Base-by-base conservation (phyloP, 176 grass and related monocot species). In the Zea luxurians region DNA sequence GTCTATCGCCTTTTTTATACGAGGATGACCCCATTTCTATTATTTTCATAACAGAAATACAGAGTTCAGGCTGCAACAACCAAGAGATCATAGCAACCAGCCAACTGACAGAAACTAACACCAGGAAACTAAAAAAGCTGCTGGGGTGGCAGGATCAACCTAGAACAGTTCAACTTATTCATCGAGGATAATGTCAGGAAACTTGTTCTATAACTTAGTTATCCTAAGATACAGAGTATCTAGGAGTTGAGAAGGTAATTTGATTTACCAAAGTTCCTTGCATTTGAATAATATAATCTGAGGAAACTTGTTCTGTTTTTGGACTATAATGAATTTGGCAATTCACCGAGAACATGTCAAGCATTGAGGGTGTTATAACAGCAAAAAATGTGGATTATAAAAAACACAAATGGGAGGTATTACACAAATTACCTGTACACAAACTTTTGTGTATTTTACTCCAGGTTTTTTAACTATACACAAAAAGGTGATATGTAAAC, bases 231-330 rank as follows among this genome's bases (percentile, higher is more conserved):
- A 60, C 5, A 8, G 10, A 42, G 12, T 20, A 20, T 57, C 54
- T 57, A 55, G 17, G 54, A 57, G 2, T 57, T 75, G 35, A 70
- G 59, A 73, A 74, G 35, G 18, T 40, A 57, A 75, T 61, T 21
- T 4, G 18, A 68, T 70, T 77, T 11, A 80, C 48, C 67, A 10
- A 80, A 67, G 13, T 50, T 38, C 37, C 63, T 61, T 8, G 12
- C 10, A 76, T 70, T 75, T 76, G 8, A 63, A 81, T 63, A n/a
- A 36, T 70, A 36, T 70, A 18, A 11, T 63, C 20, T 76, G 8
- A 37, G 11, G 37, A 83, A 18, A 15, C 40, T 46, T 70, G 18
- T 60, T 42, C 50, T 78, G 47, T 84, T 64, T 83, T 54, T 43
- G n/a, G 54, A 45, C 36, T 5, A 64, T 10, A 37, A 16, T 18